Base-by-base conservation (phyloP, 2,329 filamentous ascomycete species). In the Esteya vermicola region DNA sequence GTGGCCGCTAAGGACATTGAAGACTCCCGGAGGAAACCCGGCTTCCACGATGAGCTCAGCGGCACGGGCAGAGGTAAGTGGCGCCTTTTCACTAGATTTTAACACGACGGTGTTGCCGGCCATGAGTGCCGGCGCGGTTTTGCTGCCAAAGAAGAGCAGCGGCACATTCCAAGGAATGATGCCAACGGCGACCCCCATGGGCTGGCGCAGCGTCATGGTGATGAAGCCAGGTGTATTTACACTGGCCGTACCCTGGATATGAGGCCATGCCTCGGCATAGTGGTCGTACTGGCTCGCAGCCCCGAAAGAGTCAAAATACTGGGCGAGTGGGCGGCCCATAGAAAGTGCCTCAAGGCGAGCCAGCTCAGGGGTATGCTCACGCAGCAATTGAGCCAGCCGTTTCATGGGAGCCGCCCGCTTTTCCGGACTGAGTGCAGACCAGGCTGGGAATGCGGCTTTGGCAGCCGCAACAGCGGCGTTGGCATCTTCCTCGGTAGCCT, bases 121-220 rank as follows among this genome's bases (percentile, higher is more conserved):
- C n/a, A 70, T 68, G 21, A 74, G 48, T 13, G 70, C 70, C 26
- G 78, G 77, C 23, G 75, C 78, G 13, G 81, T 63, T 51, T 82
- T 81, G 75, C 73, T 78, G 2, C 70, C 69, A 18, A 76, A 73
- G 71, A 81, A 81, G 1, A 65, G 61, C 1, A 81, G 59, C 6
- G 77, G 76, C 46, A 74, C 80, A 50, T 82, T 81, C 76, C 71
- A 77, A 0, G 72, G 72, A 38, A 75, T 70, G 40, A 78, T 77
- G n/a, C 58, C 59, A 2, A 61, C 71, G 0, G 62, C 64, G 3
- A 72, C 67, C n/a, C 68, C 68, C 32, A 59, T 63, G 0, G 68
- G 69, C 51, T 72, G 65, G 13, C 61, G 60, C 0, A 67, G 48
- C 14, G 63, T 63, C 53, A 71, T 52, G 39, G 53, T 64, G 13